Percentiles rank a stretch among this genome's conserved stretches.
Evolutionary conservation across 2,329 filamentous ascomycete species (phyloP).

Genomic region (Graphilbum fragrans): DNA sequence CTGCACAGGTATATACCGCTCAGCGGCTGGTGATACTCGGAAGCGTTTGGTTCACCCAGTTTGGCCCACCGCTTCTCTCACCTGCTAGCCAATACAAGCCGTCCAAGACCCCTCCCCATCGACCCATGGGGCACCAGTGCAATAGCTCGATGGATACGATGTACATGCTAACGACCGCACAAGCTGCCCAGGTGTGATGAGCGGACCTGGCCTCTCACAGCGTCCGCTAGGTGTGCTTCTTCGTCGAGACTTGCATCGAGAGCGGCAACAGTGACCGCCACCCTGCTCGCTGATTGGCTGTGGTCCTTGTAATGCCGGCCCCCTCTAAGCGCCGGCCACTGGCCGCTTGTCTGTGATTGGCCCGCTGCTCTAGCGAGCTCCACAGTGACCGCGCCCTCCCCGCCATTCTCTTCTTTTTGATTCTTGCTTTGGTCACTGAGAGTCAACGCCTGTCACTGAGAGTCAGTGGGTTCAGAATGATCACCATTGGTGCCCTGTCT

Average conservation of each 20-base stretch:
- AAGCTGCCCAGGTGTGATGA: background rate
- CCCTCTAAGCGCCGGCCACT: constrained; percentile 14
- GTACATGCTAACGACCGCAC: too few species aligned
- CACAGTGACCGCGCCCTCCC: background rate
- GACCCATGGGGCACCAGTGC: too few species aligned
- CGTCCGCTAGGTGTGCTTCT: too few species aligned
- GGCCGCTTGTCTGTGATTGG: constrained; percentile 2
- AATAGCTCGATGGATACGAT: too few species aligned
- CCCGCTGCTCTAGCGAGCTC: background rate
- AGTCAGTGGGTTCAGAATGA: too few species aligned
- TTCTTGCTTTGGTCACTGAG: too few species aligned
- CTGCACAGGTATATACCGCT: background rate
- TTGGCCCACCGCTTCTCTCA: background rate
- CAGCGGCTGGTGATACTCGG: constrained; percentile 12
- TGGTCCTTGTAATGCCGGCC: constrained; percentile 17
- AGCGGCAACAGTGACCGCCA: constrained; percentile 13
- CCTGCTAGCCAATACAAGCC: background rate
- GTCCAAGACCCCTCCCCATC: too few species aligned
- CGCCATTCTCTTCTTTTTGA: background rate
- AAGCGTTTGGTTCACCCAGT: background rate
- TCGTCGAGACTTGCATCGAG: constrained; percentile 12
- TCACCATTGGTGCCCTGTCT: too few species aligned
- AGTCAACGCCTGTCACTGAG: too few species aligned
- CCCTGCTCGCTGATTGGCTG: constrained; percentile 27
- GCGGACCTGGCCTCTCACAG: background rate